Conservation (phyloP, 805 yeast species). For the Debaryomyces maramus region DNA sequence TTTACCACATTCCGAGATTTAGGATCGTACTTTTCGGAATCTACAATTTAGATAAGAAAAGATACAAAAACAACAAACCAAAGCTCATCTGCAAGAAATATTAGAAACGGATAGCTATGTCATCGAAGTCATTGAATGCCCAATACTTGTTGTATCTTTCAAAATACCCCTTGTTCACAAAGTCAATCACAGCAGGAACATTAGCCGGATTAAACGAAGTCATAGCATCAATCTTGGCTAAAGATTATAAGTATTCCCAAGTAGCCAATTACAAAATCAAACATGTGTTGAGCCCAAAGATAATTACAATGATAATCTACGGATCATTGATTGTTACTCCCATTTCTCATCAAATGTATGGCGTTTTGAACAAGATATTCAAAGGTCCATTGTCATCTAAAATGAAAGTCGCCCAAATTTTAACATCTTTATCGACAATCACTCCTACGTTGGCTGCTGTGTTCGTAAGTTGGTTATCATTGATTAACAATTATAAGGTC, state of each 20-base stretch:
- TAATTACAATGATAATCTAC: slow-evolving; percentile 55
- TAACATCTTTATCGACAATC: slow-evolving; percentile 51
- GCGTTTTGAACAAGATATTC: slow-evolving; percentile 44
- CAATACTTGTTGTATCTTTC: slow-evolving; percentile 39
- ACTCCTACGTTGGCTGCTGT: slow-evolving; percentile 53
- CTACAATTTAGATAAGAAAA: too few relatives aligned
- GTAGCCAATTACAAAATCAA: slow-evolving; percentile 24
- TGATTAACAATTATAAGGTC: slow-evolving; percentile 43
- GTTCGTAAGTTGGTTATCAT: slow-evolving; percentile 52
- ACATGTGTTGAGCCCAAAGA: slow-evolving; percentile 45
- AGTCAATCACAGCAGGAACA: slow-evolving; percentile 55
- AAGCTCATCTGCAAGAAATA: too few relatives aligned
- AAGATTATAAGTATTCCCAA: slow-evolving; percentile 35
- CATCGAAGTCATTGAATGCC: slow-evolving; percentile 17
- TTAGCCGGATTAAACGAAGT: slow-evolving; percentile 59
- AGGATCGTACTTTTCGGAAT: too few relatives aligned
- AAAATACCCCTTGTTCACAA: slow-evolving; percentile 57
- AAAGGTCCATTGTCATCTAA: slow-evolving; percentile 33
- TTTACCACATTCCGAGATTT: too few relatives aligned
- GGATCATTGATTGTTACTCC: slow-evolving; percentile 60
- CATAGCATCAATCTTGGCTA: slow-evolving; percentile 52
- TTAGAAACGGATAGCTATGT: too few relatives aligned
- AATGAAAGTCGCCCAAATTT: slow-evolving; percentile 49
- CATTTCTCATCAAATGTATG: slow-evolving; percentile 54
- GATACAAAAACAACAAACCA: too few relatives aligned